Percentiles rank a stretch among this genome's conserved stretches.
These are phyloP conservation scores for Leishmania major DNA, from an alignment of 208 protist species.

Conservation along the genomic window DNA sequence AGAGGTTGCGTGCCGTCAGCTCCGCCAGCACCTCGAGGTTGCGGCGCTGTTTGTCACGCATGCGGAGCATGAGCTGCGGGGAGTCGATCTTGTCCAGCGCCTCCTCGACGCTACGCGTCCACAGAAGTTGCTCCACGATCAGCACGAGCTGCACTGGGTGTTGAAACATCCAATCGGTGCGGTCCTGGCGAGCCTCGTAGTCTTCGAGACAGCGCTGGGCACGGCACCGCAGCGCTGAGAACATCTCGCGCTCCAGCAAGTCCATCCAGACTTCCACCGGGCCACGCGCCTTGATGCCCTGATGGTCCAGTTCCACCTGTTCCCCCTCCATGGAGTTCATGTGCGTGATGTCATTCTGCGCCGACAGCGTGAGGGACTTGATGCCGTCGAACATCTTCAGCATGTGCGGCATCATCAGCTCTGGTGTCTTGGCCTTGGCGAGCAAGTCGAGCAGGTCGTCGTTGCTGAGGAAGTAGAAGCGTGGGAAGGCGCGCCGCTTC, in stretches of 20 bases:
- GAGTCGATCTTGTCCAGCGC: constrained; percentile 79
- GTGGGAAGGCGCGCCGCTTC: constrained; percentile 96
- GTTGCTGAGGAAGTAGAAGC: constrained; percentile 98
- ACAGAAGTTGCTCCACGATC: constrained; percentile 94
- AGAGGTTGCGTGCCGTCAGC: constrained; percentile 90
- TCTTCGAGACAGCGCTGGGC: constrained; percentile 90
- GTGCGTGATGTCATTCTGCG: constrained; percentile 91
- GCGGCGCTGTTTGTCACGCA: constrained; percentile 78
- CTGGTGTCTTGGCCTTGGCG: constrained; percentile 97
- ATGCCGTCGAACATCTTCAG: constrained; percentile 98
- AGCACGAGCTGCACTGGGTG: constrained; percentile 95
- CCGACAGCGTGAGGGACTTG: constrained; percentile 81
- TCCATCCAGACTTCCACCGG: constrained; percentile 97
- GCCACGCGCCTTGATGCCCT: constrained; percentile 95
- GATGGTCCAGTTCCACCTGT: constrained; percentile 88
- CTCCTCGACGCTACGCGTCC: constrained; percentile 94
- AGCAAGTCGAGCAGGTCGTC: constrained; percentile 98
- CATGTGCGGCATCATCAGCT: constrained; percentile 97
- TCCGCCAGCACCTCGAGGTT: constrained; percentile 91
- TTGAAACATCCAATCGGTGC: constrained; percentile 91
- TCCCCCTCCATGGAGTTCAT: constrained; percentile 93
- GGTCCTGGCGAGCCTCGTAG: constrained; percentile 78
- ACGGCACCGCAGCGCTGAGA: constrained; percentile 85
- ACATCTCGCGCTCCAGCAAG: constrained; percentile 95
- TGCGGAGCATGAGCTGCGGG: constrained; percentile 67